These are phyloP conservation scores for Calonectria ilicicola DNA, from an alignment of 2,329 filamentous ascomycete genomes.

Conservation along the genomic window DNA sequence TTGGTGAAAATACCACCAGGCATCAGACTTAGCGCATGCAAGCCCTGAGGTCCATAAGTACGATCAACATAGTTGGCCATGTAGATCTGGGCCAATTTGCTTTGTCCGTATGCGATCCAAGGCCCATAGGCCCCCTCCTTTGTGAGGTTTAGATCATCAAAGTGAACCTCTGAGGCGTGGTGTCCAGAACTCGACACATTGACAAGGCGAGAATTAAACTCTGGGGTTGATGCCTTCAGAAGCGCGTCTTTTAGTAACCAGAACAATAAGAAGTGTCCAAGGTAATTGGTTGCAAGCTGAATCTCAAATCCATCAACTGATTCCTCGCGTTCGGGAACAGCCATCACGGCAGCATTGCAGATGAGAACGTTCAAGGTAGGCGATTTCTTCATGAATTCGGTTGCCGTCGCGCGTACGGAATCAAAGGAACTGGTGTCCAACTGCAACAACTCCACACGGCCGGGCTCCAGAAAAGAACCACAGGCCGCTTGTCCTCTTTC, in stretches of 20 bases:
- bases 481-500: neutral
- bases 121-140: neutral
- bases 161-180: neutral
- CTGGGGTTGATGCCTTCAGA: neutral
- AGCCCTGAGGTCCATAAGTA: neutral
- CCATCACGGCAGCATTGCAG: neutral
- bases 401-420: neutral
- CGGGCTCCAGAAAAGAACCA: neutral
- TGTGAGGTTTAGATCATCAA: neutral
- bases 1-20: neutral
- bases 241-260: neutral
- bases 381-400: neutral
- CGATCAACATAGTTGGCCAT: neutral
- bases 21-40: neutral
- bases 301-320: neutral
- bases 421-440: neutral
- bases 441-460: neutral
- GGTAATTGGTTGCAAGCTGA: neutral
- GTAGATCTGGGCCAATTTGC: neutral
- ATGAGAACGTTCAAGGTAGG: neutral
- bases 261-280: neutral
- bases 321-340: neutral
- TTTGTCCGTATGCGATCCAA: neutral
- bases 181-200: neutral
- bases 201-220: neutral